A percentile compares a stretch with the other conserved stretches of the same genome.
phyloP scores from a whole-genome alignment of 2,329 filamentous ascomycete genomes.

The Alternaria atra region DNA sequence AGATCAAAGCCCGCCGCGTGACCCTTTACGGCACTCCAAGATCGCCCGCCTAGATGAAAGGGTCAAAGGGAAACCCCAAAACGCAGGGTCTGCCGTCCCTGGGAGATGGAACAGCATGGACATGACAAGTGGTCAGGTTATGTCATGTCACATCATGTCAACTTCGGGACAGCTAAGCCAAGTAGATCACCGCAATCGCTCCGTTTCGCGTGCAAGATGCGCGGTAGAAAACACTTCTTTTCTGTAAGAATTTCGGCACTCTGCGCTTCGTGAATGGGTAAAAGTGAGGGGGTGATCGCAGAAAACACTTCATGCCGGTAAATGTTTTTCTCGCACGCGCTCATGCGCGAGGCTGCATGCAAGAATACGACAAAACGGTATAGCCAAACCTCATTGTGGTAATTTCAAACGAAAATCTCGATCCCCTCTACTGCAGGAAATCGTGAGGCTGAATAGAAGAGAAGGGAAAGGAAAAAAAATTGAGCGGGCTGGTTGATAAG shows the following conservation, averaged over 20 bases:
- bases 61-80: constrained; percentile 1
- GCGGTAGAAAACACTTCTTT: neutral
- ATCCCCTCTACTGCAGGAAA: neutral
- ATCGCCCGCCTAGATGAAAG: constrained; percentile 4
- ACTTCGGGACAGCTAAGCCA: neutral
- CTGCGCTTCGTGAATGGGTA: constrained; percentile 1
- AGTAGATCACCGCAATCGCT: neutral
- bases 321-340: neutral
- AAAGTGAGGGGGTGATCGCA: neutral
- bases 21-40: constrained; percentile 10
- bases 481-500: neutral
- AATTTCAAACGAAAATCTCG: neutral
- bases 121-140: constrained; percentile 14
- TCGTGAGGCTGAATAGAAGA: constrained; percentile 1
- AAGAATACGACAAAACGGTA: neutral
- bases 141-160: constrained; percentile 5
- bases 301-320: neutral
- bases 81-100: constrained; percentile 5
- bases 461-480: neutral
- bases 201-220: neutral
- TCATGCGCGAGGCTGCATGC: neutral
- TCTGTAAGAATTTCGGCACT: constrained; percentile 1
- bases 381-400: neutral
- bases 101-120: constrained; percentile 2
- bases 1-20: constrained; percentile 8